A percentile compares a stretch with the other conserved stretches of the same genome.
Conservation (phyloP, 345 rosid species). For the Syzygium jambos region DNA sequence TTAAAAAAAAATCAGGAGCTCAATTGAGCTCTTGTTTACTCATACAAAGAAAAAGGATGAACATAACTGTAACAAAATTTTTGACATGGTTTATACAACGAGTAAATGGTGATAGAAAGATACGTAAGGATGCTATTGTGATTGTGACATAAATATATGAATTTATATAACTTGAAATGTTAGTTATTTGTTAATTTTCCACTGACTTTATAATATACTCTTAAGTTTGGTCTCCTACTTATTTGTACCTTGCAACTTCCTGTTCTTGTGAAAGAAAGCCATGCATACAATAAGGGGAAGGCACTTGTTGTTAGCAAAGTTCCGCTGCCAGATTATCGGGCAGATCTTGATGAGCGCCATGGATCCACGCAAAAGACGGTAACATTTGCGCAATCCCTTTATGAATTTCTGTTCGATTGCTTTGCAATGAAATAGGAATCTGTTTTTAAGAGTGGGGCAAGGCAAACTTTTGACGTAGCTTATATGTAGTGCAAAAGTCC, state of each 20-base stretch:
- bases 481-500: not conserved
- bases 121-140: not conserved
- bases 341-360: constrained; percentile 90
- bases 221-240: not conserved
- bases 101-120: not conserved
- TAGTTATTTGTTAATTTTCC: not conserved
- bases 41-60: not conserved
- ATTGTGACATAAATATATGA: not conserved
- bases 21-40: not conserved
- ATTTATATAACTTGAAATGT: not conserved
- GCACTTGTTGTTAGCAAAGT: constrained; percentile 87
- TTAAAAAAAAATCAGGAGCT: not conserved
- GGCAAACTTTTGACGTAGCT: not conserved
- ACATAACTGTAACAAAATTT: not conserved
- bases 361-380: constrained; percentile 93
- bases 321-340: constrained; percentile 84
- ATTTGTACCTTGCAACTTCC: constrained; percentile 1
- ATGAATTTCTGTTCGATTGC: not conserved
- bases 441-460: not conserved
- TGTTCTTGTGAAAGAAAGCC: constrained; percentile 64
- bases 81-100: not conserved
- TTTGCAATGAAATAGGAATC: not conserved
- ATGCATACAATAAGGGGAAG: constrained; percentile 88
- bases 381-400: not conserved
- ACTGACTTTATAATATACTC: not conserved